A percentile compares a stretch with the other conserved stretches of the same genome.
Conservation (phyloP, 257 asterid genomes). For the Leonotis leonurus region DNA sequence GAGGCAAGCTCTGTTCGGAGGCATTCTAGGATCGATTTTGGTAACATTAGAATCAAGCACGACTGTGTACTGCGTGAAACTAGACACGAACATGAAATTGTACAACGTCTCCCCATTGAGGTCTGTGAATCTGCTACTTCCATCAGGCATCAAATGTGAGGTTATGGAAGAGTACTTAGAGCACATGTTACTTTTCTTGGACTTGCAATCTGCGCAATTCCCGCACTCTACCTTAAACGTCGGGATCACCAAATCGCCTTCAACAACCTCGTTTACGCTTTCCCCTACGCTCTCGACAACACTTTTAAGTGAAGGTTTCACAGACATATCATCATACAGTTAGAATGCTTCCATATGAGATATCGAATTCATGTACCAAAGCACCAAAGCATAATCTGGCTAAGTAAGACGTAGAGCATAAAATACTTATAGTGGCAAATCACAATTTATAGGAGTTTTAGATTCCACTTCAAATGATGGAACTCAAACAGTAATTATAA, state of each 20-base stretch:
- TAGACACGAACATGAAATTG: conserved; percentile 64
- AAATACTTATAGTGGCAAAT: no score
- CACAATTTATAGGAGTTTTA: no score
- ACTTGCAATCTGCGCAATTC: conserved; percentile 66
- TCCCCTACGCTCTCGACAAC: conserved; percentile 80
- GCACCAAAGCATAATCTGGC: no score
- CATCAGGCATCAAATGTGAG: conserved; percentile 54
- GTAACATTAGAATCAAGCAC: conserved; percentile 41
- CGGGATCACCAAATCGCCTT: conserved; percentile 70
- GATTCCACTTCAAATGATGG: no score
- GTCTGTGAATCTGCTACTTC: conserved; percentile 71
- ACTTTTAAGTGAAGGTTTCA: conserved; percentile 32
- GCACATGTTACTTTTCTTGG: conserved; percentile 74
- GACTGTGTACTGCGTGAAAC: conserved; percentile 76
- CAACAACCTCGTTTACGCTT: conserved; percentile 39
- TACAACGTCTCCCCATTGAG: conserved; percentile 52
- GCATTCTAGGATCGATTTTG: conserved; percentile 47
- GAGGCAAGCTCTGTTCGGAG: conserved; percentile 74
- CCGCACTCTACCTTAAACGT: conserved; percentile 59
- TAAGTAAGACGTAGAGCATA: no score
- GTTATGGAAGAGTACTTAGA: conserved; percentile 44
- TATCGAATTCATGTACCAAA: no score
- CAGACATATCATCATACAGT: conserved; percentile 6
- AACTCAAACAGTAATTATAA: no score
- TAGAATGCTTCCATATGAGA: no score